These are phyloP conservation scores for Eimeria mitis DNA, from an alignment of 169 alveolate species.

Conservation along the genomic window DNA sequence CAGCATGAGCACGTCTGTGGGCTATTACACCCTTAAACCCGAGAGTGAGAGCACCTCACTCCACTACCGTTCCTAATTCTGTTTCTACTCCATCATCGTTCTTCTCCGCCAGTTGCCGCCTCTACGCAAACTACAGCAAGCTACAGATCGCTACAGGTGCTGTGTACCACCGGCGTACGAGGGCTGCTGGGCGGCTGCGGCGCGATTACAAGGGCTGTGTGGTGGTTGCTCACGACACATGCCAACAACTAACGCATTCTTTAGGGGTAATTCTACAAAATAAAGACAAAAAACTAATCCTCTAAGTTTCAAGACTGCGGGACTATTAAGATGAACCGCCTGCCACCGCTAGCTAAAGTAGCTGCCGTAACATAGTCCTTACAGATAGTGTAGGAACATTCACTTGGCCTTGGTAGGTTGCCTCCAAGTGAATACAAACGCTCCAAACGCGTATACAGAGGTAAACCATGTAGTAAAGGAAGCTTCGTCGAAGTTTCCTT, in stretches of 20 bases:
- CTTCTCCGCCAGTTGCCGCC: slow-evolving; percentile 2
- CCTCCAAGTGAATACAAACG: too few relatives aligned
- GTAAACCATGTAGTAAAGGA: too few relatives aligned
- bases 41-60: not conserved
- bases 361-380: too few relatives aligned
- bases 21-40: slow-evolving; percentile 36
- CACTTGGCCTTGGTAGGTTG: too few relatives aligned
- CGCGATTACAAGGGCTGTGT: slow-evolving; percentile 49
- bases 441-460: too few relatives aligned
- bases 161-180: slow-evolving; percentile 25
- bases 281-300: not conserved
- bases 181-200: slow-evolving; percentile 27
- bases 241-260: not conserved
- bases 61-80: slow-evolving; percentile 4
- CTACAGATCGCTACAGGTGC: slow-evolving; percentile 8
- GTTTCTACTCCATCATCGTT: slow-evolving; percentile 9
- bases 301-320: not conserved
- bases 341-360: slow-evolving; percentile 6
- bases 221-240: not conserved
- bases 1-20: slow-evolving; percentile 31
- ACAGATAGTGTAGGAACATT: too few relatives aligned
- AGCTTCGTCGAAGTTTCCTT: too few relatives aligned
- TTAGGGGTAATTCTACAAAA: not conserved
- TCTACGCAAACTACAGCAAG: not conserved
- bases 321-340: not conserved